Evolutionary conservation across 345 rosid species (phyloP).

Genomic region (Rhodamnia rubescens): DNA sequence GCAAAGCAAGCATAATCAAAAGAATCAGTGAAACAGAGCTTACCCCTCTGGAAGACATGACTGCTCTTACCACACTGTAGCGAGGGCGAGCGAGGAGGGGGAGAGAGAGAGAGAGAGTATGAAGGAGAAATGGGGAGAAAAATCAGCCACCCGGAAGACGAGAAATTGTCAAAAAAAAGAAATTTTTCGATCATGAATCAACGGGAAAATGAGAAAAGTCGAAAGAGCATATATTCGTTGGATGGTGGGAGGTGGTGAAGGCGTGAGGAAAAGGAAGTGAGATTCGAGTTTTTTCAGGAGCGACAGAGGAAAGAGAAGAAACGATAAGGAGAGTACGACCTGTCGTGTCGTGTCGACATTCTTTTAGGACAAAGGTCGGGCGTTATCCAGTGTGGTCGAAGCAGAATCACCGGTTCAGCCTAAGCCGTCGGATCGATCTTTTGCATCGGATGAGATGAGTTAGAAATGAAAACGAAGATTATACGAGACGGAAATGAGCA

Average conservation of each 20-base stretch:
- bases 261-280: background rate
- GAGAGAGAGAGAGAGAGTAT: background rate
- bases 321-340: background rate
- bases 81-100: background rate
- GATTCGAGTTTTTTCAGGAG: background rate
- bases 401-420: background rate
- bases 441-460: background rate
- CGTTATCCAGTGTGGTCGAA: background rate
- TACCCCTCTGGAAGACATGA: conserved; percentile 42
- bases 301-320: background rate
- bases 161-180: background rate
- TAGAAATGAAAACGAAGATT: too few relatives aligned
- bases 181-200: background rate
- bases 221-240: background rate
- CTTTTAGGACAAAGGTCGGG: background rate
- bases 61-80: background rate
- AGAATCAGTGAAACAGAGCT: background rate
- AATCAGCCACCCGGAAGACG: background rate
- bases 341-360: background rate
- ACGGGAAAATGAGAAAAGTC: background rate
- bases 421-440: background rate
- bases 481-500: too few relatives aligned
- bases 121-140: background rate
- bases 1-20: background rate
- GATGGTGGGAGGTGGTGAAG: background rate